Evolutionary conservation across 192 early-diverging fungal genomes (phyloP), one percentile per base, ranked within the genome.

Genomic region (Phlyctochytrium arcticum): DNA sequence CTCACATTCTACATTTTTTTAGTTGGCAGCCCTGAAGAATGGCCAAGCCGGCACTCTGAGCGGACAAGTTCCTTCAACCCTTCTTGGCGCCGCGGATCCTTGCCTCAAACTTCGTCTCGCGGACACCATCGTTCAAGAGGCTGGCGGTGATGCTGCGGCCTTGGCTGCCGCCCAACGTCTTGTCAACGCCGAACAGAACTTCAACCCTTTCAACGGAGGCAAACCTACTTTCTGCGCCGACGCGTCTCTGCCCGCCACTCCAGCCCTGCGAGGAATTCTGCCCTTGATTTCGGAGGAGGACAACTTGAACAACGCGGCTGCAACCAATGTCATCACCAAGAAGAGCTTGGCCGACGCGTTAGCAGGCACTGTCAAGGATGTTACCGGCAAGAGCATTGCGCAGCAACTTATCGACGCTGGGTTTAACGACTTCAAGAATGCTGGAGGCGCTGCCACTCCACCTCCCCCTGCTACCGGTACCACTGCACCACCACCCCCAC

Each of bases 21-120:
- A 44, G 39, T 19, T 44, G 2, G 15, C 12, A 44, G 39, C 39
- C 0, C 39, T 44, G 21, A 44, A 44, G 39, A 44, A 44, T 2
- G 65, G 46, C 21, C 39, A 33, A 27, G 36, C 30, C 21, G 70
- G 70, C 36, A 32, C 46, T 3, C 50, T 71, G 9, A 8, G 27
- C 36, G 70, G 70, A 17, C 23, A 34, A 5, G 56, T 67, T 21
- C 62, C 62, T n/a, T 7, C n/a, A 2, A 71, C 62, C 32, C 66
- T 74, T 8, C 54, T 74, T 12, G 72, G 60, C 7, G 72, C 68
- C n/a, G 72, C 72, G 8, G 72, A 74, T 49, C 72, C 72, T 44
- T 74, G 72, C 49, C 66, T 30, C 46, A 74, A 74, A 53, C 65
- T 74, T 10, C n/a, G 10, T 6, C 50, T 69, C 9, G 72, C 72